Percentiles rank a stretch among this genome's conserved stretches.
Evolutionary conservation across 2,329 filamentous ascomycete genomes (phyloP).

Genomic region (Rhexocercosporidium sp.): DNA sequence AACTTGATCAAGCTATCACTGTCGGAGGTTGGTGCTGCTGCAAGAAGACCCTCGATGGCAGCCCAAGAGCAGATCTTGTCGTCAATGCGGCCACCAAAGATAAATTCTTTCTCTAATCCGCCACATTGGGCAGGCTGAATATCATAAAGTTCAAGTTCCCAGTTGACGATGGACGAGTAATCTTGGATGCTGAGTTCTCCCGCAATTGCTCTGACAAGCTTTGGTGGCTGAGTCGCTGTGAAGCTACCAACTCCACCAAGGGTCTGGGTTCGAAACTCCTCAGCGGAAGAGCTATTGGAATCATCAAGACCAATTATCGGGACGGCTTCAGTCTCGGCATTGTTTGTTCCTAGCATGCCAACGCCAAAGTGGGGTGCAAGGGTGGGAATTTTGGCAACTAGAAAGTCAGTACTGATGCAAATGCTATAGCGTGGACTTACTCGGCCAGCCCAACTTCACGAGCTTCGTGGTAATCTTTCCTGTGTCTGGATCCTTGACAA

Average conservation of each 20-base stretch:
- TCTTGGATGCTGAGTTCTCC: constrained; percentile 76
- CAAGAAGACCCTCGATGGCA: constrained; percentile 82
- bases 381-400: constrained; percentile 84
- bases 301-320: constrained; percentile 91
- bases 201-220: constrained; percentile 82
- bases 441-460: constrained; percentile 92
- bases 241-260: constrained; percentile 59
- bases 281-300: constrained; percentile 53
- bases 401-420: constrained; percentile 24
- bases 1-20: constrained; percentile 79
- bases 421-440: constrained; percentile 43
- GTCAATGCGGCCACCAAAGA: constrained; percentile 93
- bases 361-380: constrained; percentile 93
- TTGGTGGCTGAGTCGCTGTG: constrained; percentile 80
- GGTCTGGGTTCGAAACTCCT: constrained; percentile 40
- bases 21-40: constrained; percentile 59
- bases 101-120: constrained; percentile 89
- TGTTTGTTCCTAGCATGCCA: constrained; percentile 69
- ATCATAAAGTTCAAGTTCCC: constrained; percentile 97
- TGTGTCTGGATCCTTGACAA: constrained; percentile 74
- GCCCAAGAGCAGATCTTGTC: constrained; percentile 98
- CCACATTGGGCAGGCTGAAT: constrained; percentile 82
- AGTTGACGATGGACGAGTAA: constrained; percentile 81
- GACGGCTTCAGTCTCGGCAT: constrained; percentile 91
- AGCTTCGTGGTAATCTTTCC: constrained; percentile 82